Evolutionary conservation across 1,284 basidiomycete species (phyloP).

Genomic region (Ceratobasidium sp.): DNA sequence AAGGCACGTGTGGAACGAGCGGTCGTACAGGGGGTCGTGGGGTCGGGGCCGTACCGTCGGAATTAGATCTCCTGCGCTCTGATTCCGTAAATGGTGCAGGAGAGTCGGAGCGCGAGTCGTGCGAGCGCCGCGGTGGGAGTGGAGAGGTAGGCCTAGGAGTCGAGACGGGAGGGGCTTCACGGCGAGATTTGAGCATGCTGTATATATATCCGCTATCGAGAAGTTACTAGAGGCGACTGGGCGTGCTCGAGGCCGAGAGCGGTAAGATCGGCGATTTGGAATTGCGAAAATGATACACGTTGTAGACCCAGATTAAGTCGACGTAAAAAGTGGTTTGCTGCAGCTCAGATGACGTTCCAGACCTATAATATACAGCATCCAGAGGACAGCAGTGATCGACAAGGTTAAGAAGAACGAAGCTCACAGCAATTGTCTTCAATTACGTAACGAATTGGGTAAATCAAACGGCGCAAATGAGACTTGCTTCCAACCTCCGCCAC

Average conservation of each 20-base stretch:
- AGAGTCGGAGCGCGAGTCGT: constrained; percentile 28
- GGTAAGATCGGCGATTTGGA: constrained; percentile 4
- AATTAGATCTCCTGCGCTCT: constrained; percentile 12
- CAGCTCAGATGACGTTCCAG: background rate
- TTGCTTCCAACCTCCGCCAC: background rate
- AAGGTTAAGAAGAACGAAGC: background rate
- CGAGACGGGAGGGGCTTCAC: constrained; percentile 26
- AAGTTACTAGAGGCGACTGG: background rate
- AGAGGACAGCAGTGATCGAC: constrained; percentile 23
- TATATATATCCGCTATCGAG: constrained; percentile 20
- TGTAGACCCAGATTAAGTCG: background rate
- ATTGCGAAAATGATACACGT: constrained; percentile 5
- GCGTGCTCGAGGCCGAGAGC: constrained; percentile 5
- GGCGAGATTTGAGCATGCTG: constrained; percentile 35
- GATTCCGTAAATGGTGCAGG: constrained; percentile 4
- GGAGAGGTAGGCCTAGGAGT: constrained; percentile 27
- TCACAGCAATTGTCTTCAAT: background rate
- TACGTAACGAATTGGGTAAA: constrained; percentile 29
- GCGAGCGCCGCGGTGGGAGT: constrained; percentile 29
- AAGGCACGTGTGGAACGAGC: constrained; percentile 33
- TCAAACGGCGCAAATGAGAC: constrained; percentile 9
- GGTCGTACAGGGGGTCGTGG: constrained; percentile 19
- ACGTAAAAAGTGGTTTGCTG: constrained; percentile 1
- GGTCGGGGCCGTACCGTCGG: constrained; percentile 28
- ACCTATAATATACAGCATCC: background rate